Evolutionary conservation across 352 stramenopile genomes (phyloP), one percentile per base, ranked within the genome.

Genomic region (Globisporangium cylindrosporum): DNA sequence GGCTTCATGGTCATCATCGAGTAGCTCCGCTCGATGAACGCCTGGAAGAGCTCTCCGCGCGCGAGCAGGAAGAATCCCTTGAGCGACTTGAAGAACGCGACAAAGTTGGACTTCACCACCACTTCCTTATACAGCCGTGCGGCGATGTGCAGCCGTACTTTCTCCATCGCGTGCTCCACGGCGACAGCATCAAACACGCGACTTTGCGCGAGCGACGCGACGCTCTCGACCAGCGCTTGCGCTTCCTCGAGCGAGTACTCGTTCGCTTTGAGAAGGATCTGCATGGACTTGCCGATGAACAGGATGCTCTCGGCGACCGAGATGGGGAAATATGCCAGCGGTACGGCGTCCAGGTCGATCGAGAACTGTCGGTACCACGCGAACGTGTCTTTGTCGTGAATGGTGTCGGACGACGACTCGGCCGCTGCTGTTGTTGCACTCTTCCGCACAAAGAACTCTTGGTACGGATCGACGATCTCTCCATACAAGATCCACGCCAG

Each of bases 401-500:
- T 22, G 9, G 43, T 22, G 15, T 8, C 22, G 22, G 14, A 57
- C 18, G 43, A 49, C 3, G 29, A 32, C 29, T 49, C 43, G 43
- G 51, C 43, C 58, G 8, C 1, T 73, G 15, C 32, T 32, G 58
- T 57, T 41, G 25, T 7, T 18, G 14, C 22, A 43, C 49, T 78
- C 68, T 82, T 76, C 55, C 53, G 48, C 15, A 95, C 75, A 72
- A 95, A 93, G 75, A 95, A 95, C 60, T 95, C 87, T 27, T 71
- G 63, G 56, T 81, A 83, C 49, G 87, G 87, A 29, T 95, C 87
- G 9, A 90, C 66, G 34, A 92, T 74, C 32, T 91, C 80, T 4
- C 82, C 82, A 55, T 89, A 85, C 9, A 90, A 59, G 77, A 95
- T 92, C 85, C 85, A 95, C 58, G 82, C 74, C n/a, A 93, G 59